Evolutionary conservation across 768 basidiomycete genomes (phyloP), one percentile per base, ranked within the genome.

Genomic region (Kwoniella sp.): DNA sequence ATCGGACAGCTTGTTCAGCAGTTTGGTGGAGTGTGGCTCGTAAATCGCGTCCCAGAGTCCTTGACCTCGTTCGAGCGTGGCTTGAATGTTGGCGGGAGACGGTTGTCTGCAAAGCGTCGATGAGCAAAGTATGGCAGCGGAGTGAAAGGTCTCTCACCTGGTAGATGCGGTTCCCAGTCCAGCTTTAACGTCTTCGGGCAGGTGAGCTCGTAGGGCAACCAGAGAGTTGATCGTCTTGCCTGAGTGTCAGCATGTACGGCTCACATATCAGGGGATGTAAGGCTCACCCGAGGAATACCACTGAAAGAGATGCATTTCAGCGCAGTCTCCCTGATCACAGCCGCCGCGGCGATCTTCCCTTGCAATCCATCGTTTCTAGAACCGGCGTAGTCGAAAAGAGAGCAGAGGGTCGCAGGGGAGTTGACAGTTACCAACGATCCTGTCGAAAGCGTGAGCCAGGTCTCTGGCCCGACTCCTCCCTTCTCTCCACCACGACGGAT

Each of bases 21-120:
- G 86, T 82, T 94, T 95, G 83, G 86, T 87, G 76, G 87, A 88
- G 83, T 92, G 90, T 78, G 92, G 92, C 79, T 86, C 83, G 80
- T 95, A 95, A 81, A 95, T 92, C 58, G 87, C 86, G 79, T 88
- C 83, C 91, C 92, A 95, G 67, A 95, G 83, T 53, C 80, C 83
- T 76, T 80, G 84, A 49, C 91, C 91, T 74, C 89, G 86, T 74
- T 83, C 82, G 78, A 86, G 74, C 66, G 88, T 88, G 74, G 85
- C 82, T 81, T 89, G 85, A 27, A 77, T 61, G 78, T 90, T 86
- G 79, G 86, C 88, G 69, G 59, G 59, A 9, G 64, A 62, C 30
- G 69, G 67, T 55, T 66, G 60, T 49, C 76, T 75, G 37, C 21
- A 49, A 2, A 22, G 22, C 4, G 5, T 22, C 12, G 22, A 21